Conservation (phyloP, 208 protist genomes). For the Leishmania guyanensis region DNA sequence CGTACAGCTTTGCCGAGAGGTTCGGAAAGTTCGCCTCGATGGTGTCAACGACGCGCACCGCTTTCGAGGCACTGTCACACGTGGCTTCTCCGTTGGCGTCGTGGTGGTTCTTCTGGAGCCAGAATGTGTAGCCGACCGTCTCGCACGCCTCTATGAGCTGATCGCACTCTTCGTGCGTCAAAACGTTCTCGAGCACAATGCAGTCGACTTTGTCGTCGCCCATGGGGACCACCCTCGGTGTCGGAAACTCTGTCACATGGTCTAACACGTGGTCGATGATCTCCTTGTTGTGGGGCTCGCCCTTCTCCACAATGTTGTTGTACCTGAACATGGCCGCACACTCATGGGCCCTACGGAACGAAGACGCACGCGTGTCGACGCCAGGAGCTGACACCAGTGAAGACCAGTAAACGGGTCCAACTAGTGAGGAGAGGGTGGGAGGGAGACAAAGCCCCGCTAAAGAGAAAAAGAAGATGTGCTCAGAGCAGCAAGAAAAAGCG, state of each 20-base stretch:
- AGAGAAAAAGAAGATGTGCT: not conserved
- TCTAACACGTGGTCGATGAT: conserved; percentile 62
- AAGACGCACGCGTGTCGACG: not conserved
- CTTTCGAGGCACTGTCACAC: conserved; percentile 43
- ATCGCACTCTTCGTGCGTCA: conserved; percentile 77
- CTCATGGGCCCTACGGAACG: not conserved
- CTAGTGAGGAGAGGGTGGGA: not conserved
- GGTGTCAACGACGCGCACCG: conserved; percentile 85
- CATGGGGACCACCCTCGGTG: conserved; percentile 22
- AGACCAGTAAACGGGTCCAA: not conserved
- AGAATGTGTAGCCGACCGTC: conserved; percentile 81
- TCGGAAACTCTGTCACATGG: conserved; percentile 16
- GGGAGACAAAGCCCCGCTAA: not conserved
- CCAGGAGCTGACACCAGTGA: not conserved
- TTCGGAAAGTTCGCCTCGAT: conserved; percentile 80
- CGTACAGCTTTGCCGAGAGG: conserved; percentile 64
- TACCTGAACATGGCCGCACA: conserved; percentile 57
- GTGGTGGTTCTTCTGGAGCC: conserved; percentile 59
- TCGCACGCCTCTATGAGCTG: conserved; percentile 68
- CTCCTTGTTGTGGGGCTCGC: conserved; percentile 65
- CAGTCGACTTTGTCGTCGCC: conserved; percentile 54
- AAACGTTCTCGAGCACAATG: conserved; percentile 78
- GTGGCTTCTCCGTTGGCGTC: conserved; percentile 41
- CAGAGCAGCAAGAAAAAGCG: not conserved
- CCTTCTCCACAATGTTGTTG: conserved; percentile 89